Percentiles rank a stretch among this genome's conserved stretches.
Conservation (phyloP, 1,284 basidiomycete species). For the Tetrapyrgos nigripes region DNA sequence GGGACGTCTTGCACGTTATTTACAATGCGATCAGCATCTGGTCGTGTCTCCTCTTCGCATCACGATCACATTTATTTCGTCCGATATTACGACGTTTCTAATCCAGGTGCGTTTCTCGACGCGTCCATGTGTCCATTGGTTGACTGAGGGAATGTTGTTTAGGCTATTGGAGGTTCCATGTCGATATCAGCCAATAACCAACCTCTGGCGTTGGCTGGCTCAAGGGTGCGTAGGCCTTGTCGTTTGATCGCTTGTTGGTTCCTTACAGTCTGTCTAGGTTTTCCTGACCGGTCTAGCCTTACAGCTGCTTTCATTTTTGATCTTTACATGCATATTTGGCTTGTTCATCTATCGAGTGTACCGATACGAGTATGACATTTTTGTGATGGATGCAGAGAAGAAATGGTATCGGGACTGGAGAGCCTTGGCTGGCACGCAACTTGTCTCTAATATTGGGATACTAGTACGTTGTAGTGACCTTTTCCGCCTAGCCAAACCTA, state of each 20-base stretch:
- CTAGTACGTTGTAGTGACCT: conserved; percentile 46
- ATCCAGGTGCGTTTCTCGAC: conserved; percentile 53
- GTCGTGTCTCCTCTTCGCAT: conserved; percentile 59
- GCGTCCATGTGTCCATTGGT: neutral
- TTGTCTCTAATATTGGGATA: conserved; percentile 70
- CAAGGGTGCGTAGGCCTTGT: conserved; percentile 37
- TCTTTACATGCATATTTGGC: conserved; percentile 64
- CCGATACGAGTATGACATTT: conserved; percentile 51
- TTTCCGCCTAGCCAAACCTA: neutral
- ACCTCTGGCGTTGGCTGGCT: conserved; percentile 34
- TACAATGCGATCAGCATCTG: conserved; percentile 59
- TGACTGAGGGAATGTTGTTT: conserved; percentile 24
- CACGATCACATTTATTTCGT: conserved; percentile 58
- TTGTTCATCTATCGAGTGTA: conserved; percentile 64
- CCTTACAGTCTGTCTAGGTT: conserved; percentile 36
- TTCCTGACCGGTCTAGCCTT: conserved; percentile 69
- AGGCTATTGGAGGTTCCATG: conserved; percentile 52
- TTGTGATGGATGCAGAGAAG: conserved; percentile 45
- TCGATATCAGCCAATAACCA: conserved; percentile 41
- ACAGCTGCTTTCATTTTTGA: conserved; percentile 68
- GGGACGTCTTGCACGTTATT: conserved; percentile 61
- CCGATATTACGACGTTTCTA: conserved; percentile 72
- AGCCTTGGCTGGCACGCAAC: conserved; percentile 56
- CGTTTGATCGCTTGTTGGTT: too few relatives aligned
- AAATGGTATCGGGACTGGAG: conserved; percentile 70